Evolutionary conservation across 1,284 basidiomycete species (phyloP).

Genomic region (Apiotrichum mycotoxinovorans): DNA sequence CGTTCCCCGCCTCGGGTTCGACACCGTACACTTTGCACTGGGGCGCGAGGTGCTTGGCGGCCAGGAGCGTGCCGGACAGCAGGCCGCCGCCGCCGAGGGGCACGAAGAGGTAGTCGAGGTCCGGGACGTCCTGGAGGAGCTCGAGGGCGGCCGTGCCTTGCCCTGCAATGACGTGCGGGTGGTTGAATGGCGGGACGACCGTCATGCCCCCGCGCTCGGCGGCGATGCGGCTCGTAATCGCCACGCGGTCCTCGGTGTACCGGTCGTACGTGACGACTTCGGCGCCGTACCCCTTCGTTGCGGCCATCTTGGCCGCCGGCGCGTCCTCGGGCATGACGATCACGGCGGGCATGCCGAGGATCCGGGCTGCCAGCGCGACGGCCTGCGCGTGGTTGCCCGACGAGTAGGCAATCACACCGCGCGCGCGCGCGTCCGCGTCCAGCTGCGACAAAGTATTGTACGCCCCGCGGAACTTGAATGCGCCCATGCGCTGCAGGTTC

Average conservation of each 20-base stretch:
- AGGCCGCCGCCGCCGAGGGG: slow-evolving; percentile 91
- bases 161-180: slow-evolving; percentile 93
- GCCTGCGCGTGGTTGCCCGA: slow-evolving; percentile 99
- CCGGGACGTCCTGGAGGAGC: slow-evolving; percentile 77
- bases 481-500: slow-evolving; percentile 96
- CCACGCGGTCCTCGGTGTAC: slow-evolving; percentile 96
- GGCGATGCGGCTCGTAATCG: slow-evolving; percentile 85
- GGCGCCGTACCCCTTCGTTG: slow-evolving; percentile 86
- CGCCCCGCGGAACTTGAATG: slow-evolving; percentile 98
- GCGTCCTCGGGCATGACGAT: slow-evolving; percentile 98
- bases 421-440: slow-evolving; percentile 82
- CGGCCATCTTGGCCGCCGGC: slow-evolving; percentile 90
- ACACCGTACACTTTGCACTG: slow-evolving; percentile 82
- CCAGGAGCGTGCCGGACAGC: slow-evolving; percentile 81
- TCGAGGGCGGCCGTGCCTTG: slow-evolving; percentile 95
- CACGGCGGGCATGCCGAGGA: slow-evolving; percentile 86
- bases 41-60: slow-evolving; percentile 91
- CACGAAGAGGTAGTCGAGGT: slow-evolving; percentile 86
- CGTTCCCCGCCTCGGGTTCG: slow-evolving; percentile 91
- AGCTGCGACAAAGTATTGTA: slow-evolving; percentile 98
- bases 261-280: slow-evolving; percentile 86
- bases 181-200: slow-evolving; percentile 95
- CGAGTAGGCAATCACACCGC: slow-evolving; percentile 95
- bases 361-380: slow-evolving; percentile 85
- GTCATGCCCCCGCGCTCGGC: slow-evolving; percentile 64